A percentile compares a stretch with the other conserved stretches of the same genome.
phyloP scores from a whole-genome alignment of 495 filamentous ascomycete species.

The Copromyces sp. region DNA sequence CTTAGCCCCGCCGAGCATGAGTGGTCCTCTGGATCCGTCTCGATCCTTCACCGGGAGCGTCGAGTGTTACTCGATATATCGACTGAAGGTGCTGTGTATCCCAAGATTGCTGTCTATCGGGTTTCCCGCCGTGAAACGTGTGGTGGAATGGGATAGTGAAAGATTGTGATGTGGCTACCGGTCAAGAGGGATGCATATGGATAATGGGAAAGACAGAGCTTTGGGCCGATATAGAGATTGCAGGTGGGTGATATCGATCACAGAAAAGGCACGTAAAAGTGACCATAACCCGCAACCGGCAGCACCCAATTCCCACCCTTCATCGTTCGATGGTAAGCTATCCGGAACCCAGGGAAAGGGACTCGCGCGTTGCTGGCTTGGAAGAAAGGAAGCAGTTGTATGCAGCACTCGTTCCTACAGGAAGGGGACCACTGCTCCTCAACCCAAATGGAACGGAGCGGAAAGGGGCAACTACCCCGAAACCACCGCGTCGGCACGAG shows the following conservation, averaged over 20 bases:
- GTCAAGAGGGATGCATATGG: neutral
- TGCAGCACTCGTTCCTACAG: neutral
- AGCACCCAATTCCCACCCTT: neutral
- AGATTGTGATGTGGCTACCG: neutral
- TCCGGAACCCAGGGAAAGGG: neutral
- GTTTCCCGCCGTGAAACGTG: neutral
- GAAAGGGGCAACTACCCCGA: neutral
- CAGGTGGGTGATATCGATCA: neutral
- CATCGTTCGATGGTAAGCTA: neutral
- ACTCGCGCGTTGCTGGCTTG: neutral
- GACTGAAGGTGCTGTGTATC: neutral
- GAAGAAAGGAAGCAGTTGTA: neutral
- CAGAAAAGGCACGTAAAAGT: neutral
- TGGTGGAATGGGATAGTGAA: neutral
- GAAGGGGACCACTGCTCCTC: neutral
- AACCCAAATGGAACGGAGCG: neutral
- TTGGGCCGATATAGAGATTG: neutral
- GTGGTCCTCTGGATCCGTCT: neutral
- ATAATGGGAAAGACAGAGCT: neutral
- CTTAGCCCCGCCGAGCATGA: neutral
- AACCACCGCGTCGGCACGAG: neutral
- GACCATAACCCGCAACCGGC: neutral
- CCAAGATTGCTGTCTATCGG: neutral
- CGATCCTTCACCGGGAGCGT: neutral
- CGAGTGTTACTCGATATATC: neutral